phyloP scores from a whole-genome alignment of 345 rosid genomes.

The Lepidium aucheri region DNA sequence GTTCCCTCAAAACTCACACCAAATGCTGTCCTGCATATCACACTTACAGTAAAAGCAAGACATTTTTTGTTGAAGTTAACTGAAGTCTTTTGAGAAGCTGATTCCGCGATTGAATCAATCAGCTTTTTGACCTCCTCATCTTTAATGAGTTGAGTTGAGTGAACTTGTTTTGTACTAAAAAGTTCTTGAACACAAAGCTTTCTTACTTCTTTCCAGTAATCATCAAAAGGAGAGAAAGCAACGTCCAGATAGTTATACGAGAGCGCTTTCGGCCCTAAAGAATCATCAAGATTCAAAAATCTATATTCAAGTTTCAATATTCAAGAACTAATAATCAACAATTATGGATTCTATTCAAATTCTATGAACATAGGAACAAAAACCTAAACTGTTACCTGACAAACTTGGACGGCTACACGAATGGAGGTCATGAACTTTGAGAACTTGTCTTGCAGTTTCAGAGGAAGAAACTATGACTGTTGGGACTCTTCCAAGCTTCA shows the following conservation, averaged over 20 bases:
- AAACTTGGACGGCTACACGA: conserved; percentile 22
- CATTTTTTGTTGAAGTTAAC: conserved; percentile 17
- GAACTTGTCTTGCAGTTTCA: conserved; percentile 18
- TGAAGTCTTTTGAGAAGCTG: neutral
- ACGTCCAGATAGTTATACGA: conserved; percentile 42
- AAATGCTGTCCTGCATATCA: conserved; percentile 31
- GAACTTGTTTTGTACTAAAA: conserved; percentile 28
- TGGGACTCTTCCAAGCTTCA: conserved; percentile 25
- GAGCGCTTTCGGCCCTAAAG: conserved; percentile 25
- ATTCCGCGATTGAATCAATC: conserved; percentile 19
- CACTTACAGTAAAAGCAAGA: conserved; percentile 3
- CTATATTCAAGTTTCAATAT: too few relatives aligned
- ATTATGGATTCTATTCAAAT: neutral
- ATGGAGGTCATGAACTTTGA: conserved; percentile 5
- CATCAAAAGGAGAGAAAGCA: conserved; percentile 35
- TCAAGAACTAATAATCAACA: neutral
- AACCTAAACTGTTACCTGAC: neutral
- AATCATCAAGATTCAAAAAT: neutral
- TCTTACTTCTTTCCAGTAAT: conserved; percentile 40
- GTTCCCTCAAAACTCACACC: conserved; percentile 28
- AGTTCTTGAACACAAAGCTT: conserved; percentile 33
- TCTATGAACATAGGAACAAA: neutral
- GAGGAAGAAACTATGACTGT: conserved; percentile 18
- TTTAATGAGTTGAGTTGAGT: conserved; percentile 25
- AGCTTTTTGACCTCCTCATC: conserved; percentile 35